Conservation (phyloP, 768 basidiomycete species). For the Boletus reticulatus region DNA sequence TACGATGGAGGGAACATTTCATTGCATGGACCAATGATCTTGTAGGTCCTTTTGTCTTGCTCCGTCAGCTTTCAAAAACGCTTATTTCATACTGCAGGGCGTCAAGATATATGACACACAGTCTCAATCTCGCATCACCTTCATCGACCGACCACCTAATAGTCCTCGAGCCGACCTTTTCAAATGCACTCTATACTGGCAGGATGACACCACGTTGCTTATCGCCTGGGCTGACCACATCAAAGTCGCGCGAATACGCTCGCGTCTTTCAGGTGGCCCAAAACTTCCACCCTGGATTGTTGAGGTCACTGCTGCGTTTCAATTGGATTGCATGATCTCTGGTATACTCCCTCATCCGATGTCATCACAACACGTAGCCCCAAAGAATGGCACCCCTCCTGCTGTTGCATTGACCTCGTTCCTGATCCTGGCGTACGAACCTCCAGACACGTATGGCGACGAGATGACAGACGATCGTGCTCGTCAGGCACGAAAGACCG, state of each 20-base stretch:
- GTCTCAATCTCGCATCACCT: conserved; percentile 75
- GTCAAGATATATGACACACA: conserved; percentile 90
- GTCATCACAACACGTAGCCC: conserved; percentile 22
- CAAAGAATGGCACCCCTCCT: conserved; percentile 17
- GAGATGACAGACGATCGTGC: conserved; percentile 71
- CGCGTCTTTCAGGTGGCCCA: conserved; percentile 48
- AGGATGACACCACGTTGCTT: conserved; percentile 85
- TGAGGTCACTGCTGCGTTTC: conserved; percentile 89
- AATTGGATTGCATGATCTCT: conserved; percentile 93
- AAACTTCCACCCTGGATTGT: conserved; percentile 63
- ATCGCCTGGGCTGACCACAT: conserved; percentile 94
- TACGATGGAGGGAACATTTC: conserved; percentile 79
- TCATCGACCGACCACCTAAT: conserved; percentile 77
- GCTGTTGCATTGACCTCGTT: conserved; percentile 58
- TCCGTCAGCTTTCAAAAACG: neutral
- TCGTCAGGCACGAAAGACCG: conserved; percentile 76
- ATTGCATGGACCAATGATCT: conserved; percentile 97
- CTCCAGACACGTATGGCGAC: conserved; percentile 66
- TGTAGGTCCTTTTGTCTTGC: conserved; percentile 42
- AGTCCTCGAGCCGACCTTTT: conserved; percentile 93
- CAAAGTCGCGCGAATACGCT: conserved; percentile 81
- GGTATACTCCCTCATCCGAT: conserved; percentile 81
- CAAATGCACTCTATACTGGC: conserved; percentile 91
- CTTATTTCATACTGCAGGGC: conserved; percentile 50
- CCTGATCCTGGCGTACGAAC: conserved; percentile 83